Evolutionary conservation across 306 rosid species (phyloP).

Genomic region (Trifolium dubium): DNA sequence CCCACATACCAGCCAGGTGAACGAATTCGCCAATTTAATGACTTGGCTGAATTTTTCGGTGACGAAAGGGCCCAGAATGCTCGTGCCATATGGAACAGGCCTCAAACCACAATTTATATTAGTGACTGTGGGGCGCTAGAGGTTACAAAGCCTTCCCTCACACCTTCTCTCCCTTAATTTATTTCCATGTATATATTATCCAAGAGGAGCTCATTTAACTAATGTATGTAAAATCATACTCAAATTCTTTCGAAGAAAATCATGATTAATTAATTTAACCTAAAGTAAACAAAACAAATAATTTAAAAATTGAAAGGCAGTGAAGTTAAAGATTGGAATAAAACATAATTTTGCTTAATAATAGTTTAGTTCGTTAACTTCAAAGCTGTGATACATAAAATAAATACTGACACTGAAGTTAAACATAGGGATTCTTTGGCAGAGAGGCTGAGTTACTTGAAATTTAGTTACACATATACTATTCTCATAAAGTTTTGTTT

Average conservation of each 20-base stretch:
- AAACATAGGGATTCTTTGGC: not conserved
- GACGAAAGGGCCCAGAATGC: constrained; percentile 93
- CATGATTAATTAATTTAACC: not conserved
- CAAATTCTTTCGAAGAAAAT: constrained; percentile 37
- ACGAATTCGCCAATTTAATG: constrained; percentile 83
- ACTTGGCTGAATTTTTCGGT: constrained; percentile 80
- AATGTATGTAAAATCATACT: constrained; percentile 44
- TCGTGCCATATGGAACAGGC: constrained; percentile 80
- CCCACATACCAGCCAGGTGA: constrained; percentile 84
- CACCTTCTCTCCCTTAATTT: constrained; percentile 79
- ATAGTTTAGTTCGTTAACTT: not conserved
- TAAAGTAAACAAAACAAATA: constrained; percentile 1
- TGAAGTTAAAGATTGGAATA: constrained; percentile 3
- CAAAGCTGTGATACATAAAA: not conserved
- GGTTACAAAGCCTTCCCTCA: constrained; percentile 84
- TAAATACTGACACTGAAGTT: not conserved
- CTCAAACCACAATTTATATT: constrained; percentile 76
- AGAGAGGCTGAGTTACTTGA: not conserved
- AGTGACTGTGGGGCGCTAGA: constrained; percentile 87
- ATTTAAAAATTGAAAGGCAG: constrained; percentile 6
- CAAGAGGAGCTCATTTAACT: constrained; percentile 35
- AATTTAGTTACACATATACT: not conserved
- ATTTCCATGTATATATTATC: constrained; percentile 34
- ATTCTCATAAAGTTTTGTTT: not conserved
- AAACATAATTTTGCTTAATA: not conserved